Conservation (phyloP, 2,329 filamentous ascomycete genomes). For the Ilyonectria destructans region DNA sequence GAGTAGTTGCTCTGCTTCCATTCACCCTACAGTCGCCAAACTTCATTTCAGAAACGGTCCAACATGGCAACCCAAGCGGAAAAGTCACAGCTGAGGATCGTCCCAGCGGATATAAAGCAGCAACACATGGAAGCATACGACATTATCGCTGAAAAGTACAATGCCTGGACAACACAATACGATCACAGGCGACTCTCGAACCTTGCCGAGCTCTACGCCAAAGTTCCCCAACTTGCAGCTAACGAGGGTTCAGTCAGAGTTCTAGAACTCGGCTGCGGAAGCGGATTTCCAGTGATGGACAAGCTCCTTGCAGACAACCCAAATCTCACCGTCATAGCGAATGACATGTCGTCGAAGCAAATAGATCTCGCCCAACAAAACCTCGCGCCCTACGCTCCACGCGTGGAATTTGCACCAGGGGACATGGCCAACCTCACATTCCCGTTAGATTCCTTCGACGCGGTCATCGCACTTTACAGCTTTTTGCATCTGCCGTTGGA, state of each 20-base stretch:
- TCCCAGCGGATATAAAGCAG: neutral
- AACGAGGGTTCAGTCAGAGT: neutral
- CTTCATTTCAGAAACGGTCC: too few relatives aligned
- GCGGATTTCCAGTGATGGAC: conserved; percentile 26
- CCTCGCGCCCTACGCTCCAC: neutral
- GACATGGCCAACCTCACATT: conserved; percentile 37
- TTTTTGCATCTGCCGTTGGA: conserved; percentile 30
- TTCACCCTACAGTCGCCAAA: too few relatives aligned
- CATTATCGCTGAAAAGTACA: conserved; percentile 28
- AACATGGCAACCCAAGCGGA: too few relatives aligned
- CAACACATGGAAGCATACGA: conserved; percentile 4
- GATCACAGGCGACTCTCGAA: conserved; percentile 6
- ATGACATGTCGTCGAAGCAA: conserved; percentile 31
- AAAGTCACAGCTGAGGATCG: too few relatives aligned
- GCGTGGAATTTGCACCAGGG: neutral
- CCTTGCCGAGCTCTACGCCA: conserved; percentile 7
- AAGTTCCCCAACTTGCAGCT: conserved; percentile 15
- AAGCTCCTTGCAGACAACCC: neutral
- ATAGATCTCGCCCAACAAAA: conserved; percentile 21
- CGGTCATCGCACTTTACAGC: conserved; percentile 32
- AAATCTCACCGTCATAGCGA: neutral
- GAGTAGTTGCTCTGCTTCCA: too few relatives aligned
- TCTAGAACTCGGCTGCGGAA: conserved; percentile 35
- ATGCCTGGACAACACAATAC: conserved; percentile 30
- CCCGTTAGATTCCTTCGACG: conserved; percentile 8